A percentile compares a stretch with the other conserved stretches of the same genome.
Conservation (phyloP, 1,284 basidiomycete genomes). For the Ceratobasidium sp. region DNA sequence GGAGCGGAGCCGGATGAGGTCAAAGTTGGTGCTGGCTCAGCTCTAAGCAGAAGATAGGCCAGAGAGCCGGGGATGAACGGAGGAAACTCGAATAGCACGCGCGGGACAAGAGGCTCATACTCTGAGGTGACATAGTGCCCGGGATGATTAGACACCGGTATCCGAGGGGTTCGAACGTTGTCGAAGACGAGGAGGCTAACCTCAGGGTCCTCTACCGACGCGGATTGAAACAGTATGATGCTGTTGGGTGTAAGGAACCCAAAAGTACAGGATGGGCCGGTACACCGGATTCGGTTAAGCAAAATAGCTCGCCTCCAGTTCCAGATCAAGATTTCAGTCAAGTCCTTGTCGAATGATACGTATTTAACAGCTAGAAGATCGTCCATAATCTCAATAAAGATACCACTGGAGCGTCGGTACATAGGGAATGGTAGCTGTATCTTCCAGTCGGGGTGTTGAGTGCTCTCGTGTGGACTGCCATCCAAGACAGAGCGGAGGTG, state of each 20-base stretch:
- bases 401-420: constrained; percentile 31
- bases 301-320: constrained; percentile 25
- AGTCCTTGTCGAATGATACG: constrained; percentile 33
- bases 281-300: constrained; percentile 32
- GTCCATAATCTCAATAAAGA: constrained; percentile 37
- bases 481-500: constrained; percentile 9
- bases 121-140: neutral
- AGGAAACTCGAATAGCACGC: constrained; percentile 20
- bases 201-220: neutral
- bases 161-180: constrained; percentile 6
- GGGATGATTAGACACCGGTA: neutral
- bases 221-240: constrained; percentile 15
- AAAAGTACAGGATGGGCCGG: constrained; percentile 30
- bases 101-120: neutral
- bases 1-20: neutral
- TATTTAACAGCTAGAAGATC: constrained; percentile 38
- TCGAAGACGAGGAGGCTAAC: constrained; percentile 11
- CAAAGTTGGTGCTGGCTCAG: constrained; percentile 28
- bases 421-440: constrained; percentile 27
- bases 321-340: constrained; percentile 37
- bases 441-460: constrained; percentile 35
- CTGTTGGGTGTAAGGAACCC: constrained; percentile 27
- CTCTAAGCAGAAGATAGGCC: constrained; percentile 12
- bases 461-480: neutral
- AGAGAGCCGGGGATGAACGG: neutral